Evolutionary conservation across 108 stramenopile genomes (phyloP), one percentile per base, ranked within the genome.

Genomic region (Nitzschia palea): DNA sequence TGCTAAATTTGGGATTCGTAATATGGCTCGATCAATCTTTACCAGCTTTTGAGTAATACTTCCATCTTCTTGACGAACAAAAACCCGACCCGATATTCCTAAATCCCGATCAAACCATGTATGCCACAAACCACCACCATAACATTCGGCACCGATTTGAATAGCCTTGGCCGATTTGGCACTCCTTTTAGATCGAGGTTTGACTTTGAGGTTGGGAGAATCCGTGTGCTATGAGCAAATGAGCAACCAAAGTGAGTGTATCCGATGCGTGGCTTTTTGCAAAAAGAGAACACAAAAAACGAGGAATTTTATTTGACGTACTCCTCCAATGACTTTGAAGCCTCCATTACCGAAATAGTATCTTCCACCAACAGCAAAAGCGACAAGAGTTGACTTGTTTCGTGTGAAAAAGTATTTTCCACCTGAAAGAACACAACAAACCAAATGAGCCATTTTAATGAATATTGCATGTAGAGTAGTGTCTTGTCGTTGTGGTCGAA

Each of bases 21-120:
- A 68, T 15, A 98, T 68, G 0, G 93, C 77, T 54, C 70, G 69
- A 65, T 86, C 78, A 33, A 94, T 86, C 56, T 88, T 86, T 0
- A 94, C 68, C 12, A 94, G 48, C 35, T 76, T 60, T 73, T 88
- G 85, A 37, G 57, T 34, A 58, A 83, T 80, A 20, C 36, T 29
- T 20, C 76, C 79, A 14, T 47, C 62, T 12, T 40, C 33, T 15
- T 28, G 47, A 17, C 90, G 82, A 0, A 97, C 75, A 56, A 99
- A 85, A 0, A 94, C 99, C 20, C 97, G 75, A 3, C 99, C 99
- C 45, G 91, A 93, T 15, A 99, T 58, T 15, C 90, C 79, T 50
- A 99, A 79, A 69, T 99, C 97, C 15, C 97, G 76, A 68, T 98
- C 97, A 68, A 98, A 96, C 95, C 95, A 96, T 1, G 95, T 96